phyloP scores from a whole-genome alignment of 768 basidiomycete genomes.

The Naganishia randhawae region DNA sequence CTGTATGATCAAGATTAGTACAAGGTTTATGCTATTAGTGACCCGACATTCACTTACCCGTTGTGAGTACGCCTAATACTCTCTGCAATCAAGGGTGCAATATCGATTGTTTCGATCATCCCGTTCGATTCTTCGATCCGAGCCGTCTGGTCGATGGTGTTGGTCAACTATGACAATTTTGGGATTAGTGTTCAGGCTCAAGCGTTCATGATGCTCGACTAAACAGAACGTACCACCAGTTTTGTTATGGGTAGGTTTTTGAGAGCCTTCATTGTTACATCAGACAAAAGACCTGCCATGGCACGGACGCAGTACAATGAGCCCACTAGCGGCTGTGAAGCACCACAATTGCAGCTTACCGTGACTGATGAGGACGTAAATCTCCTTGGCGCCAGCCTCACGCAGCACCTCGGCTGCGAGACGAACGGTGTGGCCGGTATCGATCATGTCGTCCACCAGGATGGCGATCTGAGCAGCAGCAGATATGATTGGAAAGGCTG shows the following conservation, averaged over 20 bases:
- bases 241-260: constrained; percentile 75
- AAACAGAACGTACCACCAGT: constrained; percentile 64
- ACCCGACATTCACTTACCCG: constrained; percentile 52
- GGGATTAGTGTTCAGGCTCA: background rate
- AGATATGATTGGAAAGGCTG: no score
- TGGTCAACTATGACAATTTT: constrained; percentile 58
- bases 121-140: constrained; percentile 64
- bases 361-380: constrained; percentile 92
- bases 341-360: constrained; percentile 34
- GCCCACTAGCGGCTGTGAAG: background rate
- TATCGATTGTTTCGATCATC: constrained; percentile 90
- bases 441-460: constrained; percentile 89
- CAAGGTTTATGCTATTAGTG: background rate
- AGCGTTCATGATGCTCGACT: background rate
- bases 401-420: constrained; percentile 82
- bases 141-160: constrained; percentile 84
- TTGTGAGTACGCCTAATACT: constrained; percentile 93
- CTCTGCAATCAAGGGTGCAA: constrained; percentile 91
- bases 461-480: constrained; percentile 68
- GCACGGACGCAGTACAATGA: background rate
- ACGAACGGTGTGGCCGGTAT: constrained; percentile 64
- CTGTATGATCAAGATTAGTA: constrained; percentile 25
- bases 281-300: constrained; percentile 73
- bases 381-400: constrained; percentile 79
- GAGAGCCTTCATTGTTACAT: constrained; percentile 74